Evolutionary conservation across 1,139 yeast species (phyloP), one percentile per base, ranked within the genome.

Genomic region (Pichia sp.): DNA sequence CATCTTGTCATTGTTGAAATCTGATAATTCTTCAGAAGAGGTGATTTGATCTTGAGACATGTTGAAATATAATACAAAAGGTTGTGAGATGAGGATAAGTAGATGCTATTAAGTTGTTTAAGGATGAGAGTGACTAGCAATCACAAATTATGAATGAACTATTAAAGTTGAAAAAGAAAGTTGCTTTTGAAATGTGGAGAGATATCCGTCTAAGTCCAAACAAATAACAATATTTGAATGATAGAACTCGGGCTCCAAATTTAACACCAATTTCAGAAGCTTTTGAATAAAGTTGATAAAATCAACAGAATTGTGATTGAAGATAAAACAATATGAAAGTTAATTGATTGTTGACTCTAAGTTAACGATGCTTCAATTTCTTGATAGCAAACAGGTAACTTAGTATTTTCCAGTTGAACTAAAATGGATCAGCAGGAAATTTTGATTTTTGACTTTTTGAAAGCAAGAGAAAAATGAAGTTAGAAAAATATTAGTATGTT

Each of bases 161-260:
- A 46, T 45, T 11, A 32, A 8, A n/a, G 1, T 23, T 45, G n/a
- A 42, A 19, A 42, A 42, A 40, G n/a, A 10, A 10, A 16, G 23
- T 42, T 45, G 52, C 52, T 51, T 36, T 57, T 62, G 64, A 57
- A 66, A 59, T 55, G 49, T 57, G 62, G 69, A 62, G 68, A 62
- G 69, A 67, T 64, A 65, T 63, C 70, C 70, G 68, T 67, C 70
- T 61, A 67, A 62, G 68, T 66, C 49, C 50, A 31, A 30, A 42
- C 43, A 13, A 23, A 11, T 16, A 42, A 16, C 16, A 19, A 10
- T 8, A 26, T 8, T 5, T 23, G 8, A 47, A 5, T 34, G 38
- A 45, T 26, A 43, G 52, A 62, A 66, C 70, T 67, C 70, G 68
- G 69, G 70, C 60, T 67, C 69, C 59, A 61, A 59, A 60, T 66